These are phyloP conservation scores for Candida succiphila DNA, from an alignment of 805 yeast genomes.

Conservation along the genomic window DNA sequence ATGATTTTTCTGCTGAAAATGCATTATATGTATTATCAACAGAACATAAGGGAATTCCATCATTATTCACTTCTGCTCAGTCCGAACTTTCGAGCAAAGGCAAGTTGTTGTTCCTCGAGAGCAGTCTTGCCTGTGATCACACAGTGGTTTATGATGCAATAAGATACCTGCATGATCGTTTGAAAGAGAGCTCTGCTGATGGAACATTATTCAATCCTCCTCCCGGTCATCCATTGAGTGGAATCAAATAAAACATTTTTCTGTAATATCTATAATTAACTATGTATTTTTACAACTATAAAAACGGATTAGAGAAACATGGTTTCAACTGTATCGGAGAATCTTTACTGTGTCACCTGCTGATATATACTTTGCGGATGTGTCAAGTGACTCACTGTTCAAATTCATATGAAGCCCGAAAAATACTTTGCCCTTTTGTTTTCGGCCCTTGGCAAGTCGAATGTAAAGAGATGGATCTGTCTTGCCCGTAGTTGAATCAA, in stretches of 20 bases:
- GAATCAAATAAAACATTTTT: no score
- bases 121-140: conserved; percentile 18
- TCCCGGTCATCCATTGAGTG: no score
- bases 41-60: no score
- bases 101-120: no score
- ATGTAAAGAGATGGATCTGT: conserved; percentile 22
- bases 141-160: conserved; percentile 9
- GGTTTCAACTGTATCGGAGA: not conserved
- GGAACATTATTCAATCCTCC: no score
- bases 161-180: conserved; percentile 7
- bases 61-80: no score
- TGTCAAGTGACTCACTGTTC: no score
- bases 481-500: conserved; percentile 25
- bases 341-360: conserved; percentile 9
- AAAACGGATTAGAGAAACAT: no score
- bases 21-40: conserved; percentile 10
- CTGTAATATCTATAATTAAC: no score
- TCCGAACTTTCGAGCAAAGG: no score
- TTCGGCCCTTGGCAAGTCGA: conserved; percentile 23
- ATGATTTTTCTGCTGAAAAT: conserved; percentile 8
- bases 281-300: no score
- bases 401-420: conserved; percentile 26
- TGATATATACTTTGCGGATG: conserved; percentile 2
- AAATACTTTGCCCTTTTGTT: conserved; percentile 25
- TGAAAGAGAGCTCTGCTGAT: no score